These are phyloP conservation scores for Cephaloascus albidus DNA, from an alignment of 805 yeast genomes.

Conservation along the genomic window DNA sequence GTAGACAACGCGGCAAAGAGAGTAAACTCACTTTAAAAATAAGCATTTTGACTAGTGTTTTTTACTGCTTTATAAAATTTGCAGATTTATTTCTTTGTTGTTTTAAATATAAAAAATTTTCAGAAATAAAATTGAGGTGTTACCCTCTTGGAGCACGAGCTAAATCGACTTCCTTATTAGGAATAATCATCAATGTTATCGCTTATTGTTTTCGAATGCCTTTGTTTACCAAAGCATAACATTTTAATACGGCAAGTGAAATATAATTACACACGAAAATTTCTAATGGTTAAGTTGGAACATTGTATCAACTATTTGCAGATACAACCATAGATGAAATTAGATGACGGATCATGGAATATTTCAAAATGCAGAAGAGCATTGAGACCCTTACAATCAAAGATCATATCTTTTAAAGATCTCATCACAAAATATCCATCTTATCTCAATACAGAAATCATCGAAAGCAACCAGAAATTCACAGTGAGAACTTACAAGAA, in stretches of 20 bases:
- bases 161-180: not conserved
- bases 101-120: too few relatives aligned
- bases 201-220: too few relatives aligned
- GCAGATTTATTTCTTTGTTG: too few relatives aligned
- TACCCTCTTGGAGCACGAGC: not conserved
- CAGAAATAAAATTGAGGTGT: not conserved
- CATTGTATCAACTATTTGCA: too few relatives aligned
- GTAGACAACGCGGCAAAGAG: too few relatives aligned
- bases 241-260: too few relatives aligned
- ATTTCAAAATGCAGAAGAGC: slow-evolving; percentile 21
- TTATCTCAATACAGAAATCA: slow-evolving; percentile 6
- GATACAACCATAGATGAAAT: not conserved
- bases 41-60: slow-evolving; percentile 4
- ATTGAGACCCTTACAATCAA: slow-evolving; percentile 25
- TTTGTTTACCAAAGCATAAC: too few relatives aligned
- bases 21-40: slow-evolving; percentile 7
- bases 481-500: not conserved
- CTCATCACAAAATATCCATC: slow-evolving; percentile 16
- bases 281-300: too few relatives aligned
- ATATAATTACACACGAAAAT: too few relatives aligned
- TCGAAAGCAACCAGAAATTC: not conserved
- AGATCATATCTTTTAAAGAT: slow-evolving; percentile 23
- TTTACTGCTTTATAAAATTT: too few relatives aligned
- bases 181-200: too few relatives aligned
- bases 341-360: slow-evolving; percentile 1